A percentile compares a stretch with the other conserved stretches of the same genome.
Conservation (phyloP, 768 basidiomycete genomes). For the Boletus vinaceobasis region DNA sequence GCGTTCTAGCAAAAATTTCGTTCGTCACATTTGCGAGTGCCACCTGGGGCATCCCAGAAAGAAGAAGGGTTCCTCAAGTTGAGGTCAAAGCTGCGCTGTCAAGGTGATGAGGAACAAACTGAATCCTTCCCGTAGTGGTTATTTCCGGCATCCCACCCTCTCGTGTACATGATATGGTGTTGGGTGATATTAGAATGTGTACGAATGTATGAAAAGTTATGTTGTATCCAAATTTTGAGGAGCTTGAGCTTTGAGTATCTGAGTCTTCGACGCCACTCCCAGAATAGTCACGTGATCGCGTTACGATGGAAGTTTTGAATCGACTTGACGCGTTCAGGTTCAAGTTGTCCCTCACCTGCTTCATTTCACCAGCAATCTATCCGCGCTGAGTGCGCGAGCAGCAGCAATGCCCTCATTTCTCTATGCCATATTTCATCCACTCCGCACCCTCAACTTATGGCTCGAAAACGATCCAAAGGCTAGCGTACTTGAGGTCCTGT, state of each 20-base stretch:
- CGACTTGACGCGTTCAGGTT: conserved; percentile 1
- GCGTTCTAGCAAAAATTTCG: not conserved
- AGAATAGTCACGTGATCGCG: conserved; percentile 26
- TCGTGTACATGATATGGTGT: too few relatives aligned
- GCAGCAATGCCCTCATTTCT: conserved; percentile 31
- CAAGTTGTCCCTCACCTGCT: conserved; percentile 3
- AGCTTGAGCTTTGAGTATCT: too few relatives aligned
- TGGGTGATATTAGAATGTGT: too few relatives aligned
- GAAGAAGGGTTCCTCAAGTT: not conserved
- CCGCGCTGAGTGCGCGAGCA: conserved; percentile 2
- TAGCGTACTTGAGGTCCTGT: conserved; percentile 57
- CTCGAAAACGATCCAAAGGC: conserved; percentile 47
- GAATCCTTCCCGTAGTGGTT: not conserved
- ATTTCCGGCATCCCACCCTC: too few relatives aligned
- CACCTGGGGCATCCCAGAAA: conserved; percentile 3
- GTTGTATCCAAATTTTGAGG: too few relatives aligned
- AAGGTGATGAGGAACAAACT: not conserved
- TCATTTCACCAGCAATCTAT: not conserved
- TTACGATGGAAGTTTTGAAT: conserved; percentile 1
- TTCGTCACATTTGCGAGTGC: not conserved
- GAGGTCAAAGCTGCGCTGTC: not conserved
- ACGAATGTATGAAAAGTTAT: too few relatives aligned
- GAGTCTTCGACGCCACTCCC: too few relatives aligned
- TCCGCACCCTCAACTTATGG: conserved; percentile 47
- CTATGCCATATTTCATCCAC: conserved; percentile 46